Base-by-base conservation (phyloP, 75 land plant genomes). In the Larix kaempferi region DNA sequence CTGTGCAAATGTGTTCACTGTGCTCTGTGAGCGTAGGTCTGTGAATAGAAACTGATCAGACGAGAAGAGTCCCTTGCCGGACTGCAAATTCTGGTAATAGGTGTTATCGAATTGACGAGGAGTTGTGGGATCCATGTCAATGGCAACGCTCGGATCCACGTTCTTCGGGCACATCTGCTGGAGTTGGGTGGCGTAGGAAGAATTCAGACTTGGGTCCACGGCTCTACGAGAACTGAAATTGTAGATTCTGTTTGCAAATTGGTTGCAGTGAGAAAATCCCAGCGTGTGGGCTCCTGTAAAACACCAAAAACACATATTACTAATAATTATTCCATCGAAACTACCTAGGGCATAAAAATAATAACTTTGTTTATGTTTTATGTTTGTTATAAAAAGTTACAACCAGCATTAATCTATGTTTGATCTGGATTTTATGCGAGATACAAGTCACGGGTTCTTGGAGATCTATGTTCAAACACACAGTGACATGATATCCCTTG, bases 161-260 rank as follows among this genome's bases (percentile, higher is more conserved):
- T 86, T 76, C 21, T 15, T 69, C 1, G 93, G 94, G 78, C 96
- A 93, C 16, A 55, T 56, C 15, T 15, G 37, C 78, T 52, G 79
- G n/a, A 93, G 79, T 57, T 85, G 80, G 16, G 19, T 29, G 13
- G 90, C 96, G 26, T 92, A 93, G 22, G 5, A 6, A 3, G 80
- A 66, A 75, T 92, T 77, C 35, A 93, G 78, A 13, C 89, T 75
- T 11, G 92, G 92, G 77, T 93, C 96, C 3, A 84, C 79, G 71
- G 21, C 7, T 76, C 86, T 64, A 74, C 88, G 92, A 0, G 96
- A 89, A 14, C 81, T 86, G 71, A 93, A 84, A 60, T 19, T 57
- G 79, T 83, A 88, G n/a, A 90, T 80, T 29, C 90, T 57, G 57
- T 77, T 75, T 17, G 78, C 27, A 80, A 90, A 87, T 22, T 71